A percentile compares a stretch with the other conserved stretches of the same genome.
Evolutionary conservation across 1,284 basidiomycete genomes (phyloP).

Genomic region (Dichomitus squalens): DNA sequence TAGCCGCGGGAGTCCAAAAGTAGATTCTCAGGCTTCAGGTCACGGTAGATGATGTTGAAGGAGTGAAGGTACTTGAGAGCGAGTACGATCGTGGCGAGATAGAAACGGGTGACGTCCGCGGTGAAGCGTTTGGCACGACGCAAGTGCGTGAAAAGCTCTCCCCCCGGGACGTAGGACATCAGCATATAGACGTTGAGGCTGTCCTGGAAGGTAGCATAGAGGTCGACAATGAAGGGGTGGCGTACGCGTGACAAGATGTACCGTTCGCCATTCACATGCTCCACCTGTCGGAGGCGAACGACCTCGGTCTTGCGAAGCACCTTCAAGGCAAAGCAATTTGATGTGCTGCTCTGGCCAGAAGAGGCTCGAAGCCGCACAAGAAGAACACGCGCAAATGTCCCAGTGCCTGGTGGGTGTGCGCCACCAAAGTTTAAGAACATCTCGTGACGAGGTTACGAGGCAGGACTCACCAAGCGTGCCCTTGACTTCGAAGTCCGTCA

Average conservation of each 20-base stretch:
- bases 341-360: slow-evolving; percentile 42
- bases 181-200: slow-evolving; percentile 98
- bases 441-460: not conserved
- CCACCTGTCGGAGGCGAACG: slow-evolving; percentile 94
- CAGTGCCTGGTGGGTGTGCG: slow-evolving; percentile 64
- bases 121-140: slow-evolving; percentile 94
- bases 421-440: not conserved
- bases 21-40: slow-evolving; percentile 98
- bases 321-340: slow-evolving; percentile 89
- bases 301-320: slow-evolving; percentile 92
- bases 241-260: slow-evolving; percentile 89
- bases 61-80: slow-evolving; percentile 97
- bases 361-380: slow-evolving; percentile 71
- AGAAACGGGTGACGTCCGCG: slow-evolving; percentile 98
- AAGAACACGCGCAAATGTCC: slow-evolving; percentile 92
- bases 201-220: slow-evolving; percentile 97
- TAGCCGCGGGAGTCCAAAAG: slow-evolving; percentile 95
- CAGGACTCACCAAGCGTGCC: slow-evolving; percentile 67
- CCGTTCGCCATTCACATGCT: slow-evolving; percentile 97
- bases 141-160: slow-evolving; percentile 94
- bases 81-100: slow-evolving; percentile 95
- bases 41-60: slow-evolving; percentile 98
- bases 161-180: slow-evolving; percentile 97
- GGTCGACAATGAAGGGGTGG: slow-evolving; percentile 83
- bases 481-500: slow-evolving; percentile 81